Evolutionary conservation across 345 rosid species (phyloP).

Genomic region (Limnanthes douglasii): DNA sequence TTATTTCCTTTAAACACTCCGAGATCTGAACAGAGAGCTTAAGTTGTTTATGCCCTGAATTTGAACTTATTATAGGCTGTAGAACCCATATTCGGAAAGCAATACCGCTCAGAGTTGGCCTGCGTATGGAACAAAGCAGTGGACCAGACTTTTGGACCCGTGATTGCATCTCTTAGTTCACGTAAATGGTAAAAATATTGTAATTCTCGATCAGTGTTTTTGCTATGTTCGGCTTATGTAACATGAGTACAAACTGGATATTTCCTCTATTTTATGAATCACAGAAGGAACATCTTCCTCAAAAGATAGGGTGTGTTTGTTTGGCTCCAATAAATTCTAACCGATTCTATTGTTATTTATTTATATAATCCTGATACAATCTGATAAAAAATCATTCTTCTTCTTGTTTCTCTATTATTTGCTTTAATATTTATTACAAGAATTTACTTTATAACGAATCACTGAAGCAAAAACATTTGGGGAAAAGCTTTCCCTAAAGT

Average conservation of each 20-base stretch:
- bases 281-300: not conserved
- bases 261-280: not conserved
- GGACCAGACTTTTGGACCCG: slow-evolving; percentile 56
- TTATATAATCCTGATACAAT: not conserved
- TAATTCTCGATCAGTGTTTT: not conserved
- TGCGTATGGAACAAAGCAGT: slow-evolving; percentile 76
- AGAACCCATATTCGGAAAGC: slow-evolving; percentile 45
- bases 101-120: slow-evolving; percentile 36
- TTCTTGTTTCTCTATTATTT: not conserved
- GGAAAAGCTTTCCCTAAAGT: too few relatives aligned
- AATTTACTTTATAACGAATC: too few relatives aligned
- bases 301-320: not conserved
- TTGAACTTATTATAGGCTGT: slow-evolving; percentile 24
- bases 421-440: not conserved
- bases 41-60: slow-evolving; percentile 7
- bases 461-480: too few relatives aligned
- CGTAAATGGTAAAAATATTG: slow-evolving; percentile 37
- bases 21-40: too few relatives aligned
- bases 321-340: not conserved
- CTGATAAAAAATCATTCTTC: not conserved
- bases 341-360: not conserved
- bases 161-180: slow-evolving; percentile 47
- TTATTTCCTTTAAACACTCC: too few relatives aligned
- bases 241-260: slow-evolving; percentile 4
- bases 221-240: slow-evolving; percentile 4